A percentile compares a stretch with the other conserved stretches of the same genome.
Conservation (phyloP, 495 filamentous ascomycete species). For the Penicillium longicatenatum region DNA sequence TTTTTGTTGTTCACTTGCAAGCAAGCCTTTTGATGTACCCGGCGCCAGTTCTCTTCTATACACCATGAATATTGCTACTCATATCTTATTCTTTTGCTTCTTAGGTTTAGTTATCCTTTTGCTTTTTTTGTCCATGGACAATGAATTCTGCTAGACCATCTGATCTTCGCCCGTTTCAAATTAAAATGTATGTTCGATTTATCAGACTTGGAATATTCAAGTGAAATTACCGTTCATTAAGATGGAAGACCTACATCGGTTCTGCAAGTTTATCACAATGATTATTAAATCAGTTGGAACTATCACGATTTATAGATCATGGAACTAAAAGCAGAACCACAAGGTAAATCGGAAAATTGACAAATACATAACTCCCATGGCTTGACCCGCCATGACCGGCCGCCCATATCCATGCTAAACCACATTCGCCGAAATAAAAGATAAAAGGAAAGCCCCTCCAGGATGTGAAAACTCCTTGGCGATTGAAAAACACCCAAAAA, state of each 20-base stretch:
- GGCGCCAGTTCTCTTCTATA: slow-evolving; percentile 17
- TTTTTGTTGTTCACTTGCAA: slow-evolving; percentile 13
- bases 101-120: slow-evolving; percentile 1
- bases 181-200: not conserved
- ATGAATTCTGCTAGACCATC: slow-evolving; percentile 6
- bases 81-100: slow-evolving; percentile 2
- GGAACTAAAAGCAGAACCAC: not conserved
- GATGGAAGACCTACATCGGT: not conserved
- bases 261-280: not conserved
- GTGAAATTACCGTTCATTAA: not conserved
- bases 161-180: not conserved
- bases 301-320: not conserved
- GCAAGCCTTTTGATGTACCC: slow-evolving; percentile 22
- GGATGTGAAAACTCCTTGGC: slow-evolving; percentile 2
- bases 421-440: slow-evolving; percentile 13
- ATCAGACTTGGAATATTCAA: not conserved
- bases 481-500: not conserved
- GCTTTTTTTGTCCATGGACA: slow-evolving; percentile 6
- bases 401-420: slow-evolving; percentile 20
- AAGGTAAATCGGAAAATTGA: slow-evolving; percentile 6
- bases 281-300: not conserved
- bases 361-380: slow-evolving; percentile 8
- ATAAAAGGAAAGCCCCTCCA: slow-evolving; percentile 8
- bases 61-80: slow-evolving; percentile 18
- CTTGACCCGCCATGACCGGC: slow-evolving; percentile 16